These are phyloP conservation scores for Xerocomus spinulosus DNA, from an alignment of 768 basidiomycete species.

Conservation along the genomic window DNA sequence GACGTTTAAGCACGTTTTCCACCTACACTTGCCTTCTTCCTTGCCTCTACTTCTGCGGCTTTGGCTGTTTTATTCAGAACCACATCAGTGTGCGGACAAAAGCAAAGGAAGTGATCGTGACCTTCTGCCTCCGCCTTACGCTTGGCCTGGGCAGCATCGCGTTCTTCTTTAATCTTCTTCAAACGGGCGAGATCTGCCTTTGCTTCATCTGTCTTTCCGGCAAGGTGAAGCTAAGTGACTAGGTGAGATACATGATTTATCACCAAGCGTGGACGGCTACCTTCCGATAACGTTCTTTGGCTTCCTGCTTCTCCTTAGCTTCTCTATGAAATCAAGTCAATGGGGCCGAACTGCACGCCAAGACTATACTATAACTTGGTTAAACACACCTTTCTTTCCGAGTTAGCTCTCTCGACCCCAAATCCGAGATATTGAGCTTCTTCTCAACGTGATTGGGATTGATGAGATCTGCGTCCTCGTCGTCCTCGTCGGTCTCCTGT, in stretches of 20 bases:
- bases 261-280: constrained; percentile 32
- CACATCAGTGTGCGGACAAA: background rate
- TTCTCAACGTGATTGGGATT: constrained; percentile 77
- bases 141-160: constrained; percentile 84
- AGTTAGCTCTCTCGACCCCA: constrained; percentile 59
- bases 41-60: constrained; percentile 57
- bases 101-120: constrained; percentile 28
- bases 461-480: constrained; percentile 64
- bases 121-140: constrained; percentile 87
- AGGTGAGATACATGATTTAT: constrained; percentile 2
- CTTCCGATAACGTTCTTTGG: constrained; percentile 86
- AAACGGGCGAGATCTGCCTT: constrained; percentile 85
- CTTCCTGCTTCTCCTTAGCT: constrained; percentile 87
- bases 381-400: constrained; percentile 58
- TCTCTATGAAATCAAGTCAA: constrained; percentile 47
- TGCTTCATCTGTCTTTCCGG: constrained; percentile 89
- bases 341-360: background rate
- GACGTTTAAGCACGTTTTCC: constrained; percentile 28
- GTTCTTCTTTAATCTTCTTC: constrained; percentile 78
- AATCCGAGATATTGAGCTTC: constrained; percentile 72
- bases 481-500: constrained; percentile 42
- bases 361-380: background rate
- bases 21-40: constrained; percentile 41
- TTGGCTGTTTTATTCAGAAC: constrained; percentile 43
- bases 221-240: constrained; percentile 51